Evolutionary conservation across 257 asterid species (phyloP).

Genomic region (Nicotiana otophora): DNA sequence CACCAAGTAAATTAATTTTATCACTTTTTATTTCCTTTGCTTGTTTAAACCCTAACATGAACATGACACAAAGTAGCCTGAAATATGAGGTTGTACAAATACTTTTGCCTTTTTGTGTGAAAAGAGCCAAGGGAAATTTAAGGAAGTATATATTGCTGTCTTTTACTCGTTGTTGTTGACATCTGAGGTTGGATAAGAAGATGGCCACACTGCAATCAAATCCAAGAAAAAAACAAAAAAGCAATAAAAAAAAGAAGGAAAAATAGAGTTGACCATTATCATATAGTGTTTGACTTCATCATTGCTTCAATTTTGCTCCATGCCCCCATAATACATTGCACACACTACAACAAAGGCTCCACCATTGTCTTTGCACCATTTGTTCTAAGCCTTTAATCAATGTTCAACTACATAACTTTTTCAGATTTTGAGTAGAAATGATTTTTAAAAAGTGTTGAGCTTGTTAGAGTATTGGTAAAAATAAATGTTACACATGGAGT

Average conservation of each 20-base stretch:
- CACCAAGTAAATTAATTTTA: not conserved
- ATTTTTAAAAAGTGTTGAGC: too few relatives aligned
- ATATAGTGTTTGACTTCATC: too few relatives aligned
- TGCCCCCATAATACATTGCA: not conserved
- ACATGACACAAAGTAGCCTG: not conserved
- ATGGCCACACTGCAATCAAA: not conserved
- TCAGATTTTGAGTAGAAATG: not conserved
- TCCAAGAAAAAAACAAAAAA: not conserved
- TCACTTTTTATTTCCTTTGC: not conserved
- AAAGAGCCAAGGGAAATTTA: not conserved
- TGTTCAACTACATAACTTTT: not conserved
- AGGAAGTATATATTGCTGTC: conserved; percentile 3
- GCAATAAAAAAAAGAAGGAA: not conserved
- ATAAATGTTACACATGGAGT: too few relatives aligned
- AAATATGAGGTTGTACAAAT: not conserved
- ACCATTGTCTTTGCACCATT: not conserved
- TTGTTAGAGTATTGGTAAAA: too few relatives aligned
- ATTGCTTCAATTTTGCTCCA: conserved; percentile 5
- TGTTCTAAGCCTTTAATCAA: not conserved
- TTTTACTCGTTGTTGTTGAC: conserved; percentile 6
- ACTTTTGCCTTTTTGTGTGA: not conserved
- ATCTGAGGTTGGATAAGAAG: conserved; percentile 3
- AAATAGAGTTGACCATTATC: conserved; percentile 18
- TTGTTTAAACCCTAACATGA: not conserved
- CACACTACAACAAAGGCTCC: not conserved